Evolutionary conservation across 352 stramenopile species (phyloP), one percentile per base, ranked within the genome.

Genomic region (Phytophthora melonis): DNA sequence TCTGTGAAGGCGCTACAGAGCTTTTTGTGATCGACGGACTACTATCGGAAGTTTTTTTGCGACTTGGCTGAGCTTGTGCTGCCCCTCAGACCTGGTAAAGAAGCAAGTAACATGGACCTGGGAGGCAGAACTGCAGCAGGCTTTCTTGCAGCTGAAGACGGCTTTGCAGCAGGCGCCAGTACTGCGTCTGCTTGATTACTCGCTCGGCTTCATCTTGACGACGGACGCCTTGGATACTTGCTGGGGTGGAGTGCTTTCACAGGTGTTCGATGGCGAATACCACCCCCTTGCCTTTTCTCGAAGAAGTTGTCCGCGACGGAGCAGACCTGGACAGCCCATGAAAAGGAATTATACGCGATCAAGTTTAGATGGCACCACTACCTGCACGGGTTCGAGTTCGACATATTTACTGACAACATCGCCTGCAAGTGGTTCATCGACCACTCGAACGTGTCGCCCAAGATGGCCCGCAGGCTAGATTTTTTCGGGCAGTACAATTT

Each of bases 21-120:
- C 13, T 78, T 84, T 57, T 49, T 78, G 7, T 70, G 63, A 32
- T 21, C 81, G 0, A 41, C 63, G 6, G 41, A 74, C 7, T 84
- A 78, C 36, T 82, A 78, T 63, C 67, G 70, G 16, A 74, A 67
- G 3, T 82, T 80, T 54, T 80, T 82, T 43, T 57, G 21, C 49
- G 56, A 68, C 9, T 82, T 63, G 49, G 70, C 66, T 3, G 14
- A 43, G 27, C 18, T 77, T 41, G 74, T 32, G 4, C 21, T 81
- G 4, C 70, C 71, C n/a, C 54, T 81, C 8, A 67, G n/a, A 56
- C 16, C 32, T 84, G n/a, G 52, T 68, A 0, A 78, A 75, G 56
- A 71, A 77, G 13, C 53, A 72, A 5, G 23, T 23, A 23, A 7
- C 23, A 0, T 81, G 66, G 69, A 41, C 1, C 2, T 84, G 74